Evolutionary conservation across 306 rosid genomes (phyloP).

Genomic region (Glycine tomentella): DNA sequence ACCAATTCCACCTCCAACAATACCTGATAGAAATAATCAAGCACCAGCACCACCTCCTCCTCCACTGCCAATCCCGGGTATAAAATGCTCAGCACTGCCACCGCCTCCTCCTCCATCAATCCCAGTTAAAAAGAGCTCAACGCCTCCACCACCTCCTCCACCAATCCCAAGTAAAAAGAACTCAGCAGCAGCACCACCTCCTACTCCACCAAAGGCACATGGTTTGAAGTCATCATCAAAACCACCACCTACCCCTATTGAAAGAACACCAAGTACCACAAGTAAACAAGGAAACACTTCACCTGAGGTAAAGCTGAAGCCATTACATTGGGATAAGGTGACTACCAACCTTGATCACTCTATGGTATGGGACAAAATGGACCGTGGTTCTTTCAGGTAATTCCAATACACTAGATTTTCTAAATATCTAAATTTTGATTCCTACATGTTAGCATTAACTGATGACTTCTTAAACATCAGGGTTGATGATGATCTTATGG

Average conservation of each 20-base stretch:
- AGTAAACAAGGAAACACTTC: constrained; percentile 48
- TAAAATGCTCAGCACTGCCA: constrained; percentile 15
- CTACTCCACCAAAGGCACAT: constrained; percentile 50
- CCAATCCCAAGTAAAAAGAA: constrained; percentile 10
- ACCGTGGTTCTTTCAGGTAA: constrained; percentile 84
- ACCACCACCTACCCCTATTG: constrained; percentile 58
- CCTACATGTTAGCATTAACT: constrained; percentile 7
- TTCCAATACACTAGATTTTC: constrained; percentile 12
- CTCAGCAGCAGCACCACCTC: constrained; percentile 21
- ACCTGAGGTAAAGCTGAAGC: constrained; percentile 71
- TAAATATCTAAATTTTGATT: constrained; percentile 2
- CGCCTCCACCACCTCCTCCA: constrained; percentile 43
- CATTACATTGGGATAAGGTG: constrained; percentile 94
- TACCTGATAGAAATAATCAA: constrained; percentile 8
- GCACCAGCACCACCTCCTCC: constrained; percentile 38
- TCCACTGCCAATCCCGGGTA: constrained; percentile 33
- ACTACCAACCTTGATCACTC: constrained; percentile 77
- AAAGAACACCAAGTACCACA: neutral
- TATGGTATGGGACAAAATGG: constrained; percentile 95
- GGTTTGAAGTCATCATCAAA: constrained; percentile 59
- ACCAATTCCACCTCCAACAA: constrained; percentile 11
- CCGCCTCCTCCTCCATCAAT: constrained; percentile 41
- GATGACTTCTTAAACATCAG: constrained; percentile 51
- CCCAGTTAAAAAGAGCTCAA: neutral
- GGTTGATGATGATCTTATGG: constrained; percentile 91